Evolutionary conservation across 345 rosid genomes (phyloP).

Genomic region (Hypericum androsaemum): DNA sequence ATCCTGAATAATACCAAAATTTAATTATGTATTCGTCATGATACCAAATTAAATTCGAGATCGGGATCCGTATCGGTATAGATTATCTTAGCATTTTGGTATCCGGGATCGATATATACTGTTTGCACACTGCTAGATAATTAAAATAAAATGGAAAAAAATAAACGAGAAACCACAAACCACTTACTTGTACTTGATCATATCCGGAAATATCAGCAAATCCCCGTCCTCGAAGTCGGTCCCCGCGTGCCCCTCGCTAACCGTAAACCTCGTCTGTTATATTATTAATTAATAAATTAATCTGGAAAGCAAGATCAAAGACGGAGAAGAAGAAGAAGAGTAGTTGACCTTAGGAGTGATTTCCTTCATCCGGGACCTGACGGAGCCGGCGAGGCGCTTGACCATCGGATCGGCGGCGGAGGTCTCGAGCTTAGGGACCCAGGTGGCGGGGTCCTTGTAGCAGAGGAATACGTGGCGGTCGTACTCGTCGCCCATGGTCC

Average conservation of each 20-base stretch:
- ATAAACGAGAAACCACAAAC: slow-evolving; percentile 17
- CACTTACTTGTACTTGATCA: slow-evolving; percentile 87
- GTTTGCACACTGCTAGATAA: no score
- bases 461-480: slow-evolving; percentile 76
- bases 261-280: slow-evolving; percentile 53
- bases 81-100: no score
- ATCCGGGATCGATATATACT: no score
- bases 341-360: slow-evolving; percentile 44
- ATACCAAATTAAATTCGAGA: no score
- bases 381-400: slow-evolving; percentile 48
- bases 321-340: neutral
- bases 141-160: neutral
- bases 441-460: slow-evolving; percentile 47
- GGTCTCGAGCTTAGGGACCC: slow-evolving; percentile 63
- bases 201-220: slow-evolving; percentile 82
- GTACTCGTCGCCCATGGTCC: slow-evolving; percentile 46
- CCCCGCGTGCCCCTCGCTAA: slow-evolving; percentile 55
- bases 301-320: neutral
- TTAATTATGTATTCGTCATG: no score
- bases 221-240: slow-evolving; percentile 54
- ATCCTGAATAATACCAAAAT: no score
- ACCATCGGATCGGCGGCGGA: slow-evolving; percentile 51
- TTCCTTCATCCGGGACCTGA: slow-evolving; percentile 57
- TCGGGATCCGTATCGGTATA: no score
- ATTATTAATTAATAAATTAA: neutral